These are phyloP conservation scores for Alliaria petiolata DNA, from an alignment of 345 rosid genomes.

Conservation along the genomic window DNA sequence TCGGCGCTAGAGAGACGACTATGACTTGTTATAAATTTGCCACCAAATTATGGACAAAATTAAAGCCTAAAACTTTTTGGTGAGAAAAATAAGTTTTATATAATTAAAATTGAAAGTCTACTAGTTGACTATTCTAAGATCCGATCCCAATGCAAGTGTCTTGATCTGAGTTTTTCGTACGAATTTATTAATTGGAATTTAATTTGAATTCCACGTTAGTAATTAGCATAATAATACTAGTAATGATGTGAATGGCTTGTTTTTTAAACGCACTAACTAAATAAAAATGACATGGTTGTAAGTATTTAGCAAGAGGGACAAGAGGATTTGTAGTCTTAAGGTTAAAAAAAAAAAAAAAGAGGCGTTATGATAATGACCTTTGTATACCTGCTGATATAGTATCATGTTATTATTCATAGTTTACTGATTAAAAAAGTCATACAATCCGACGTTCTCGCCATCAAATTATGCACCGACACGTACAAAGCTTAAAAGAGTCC, in stretches of 20 bases:
- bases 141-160: slow-evolving; percentile 27
- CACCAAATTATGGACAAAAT: background rate
- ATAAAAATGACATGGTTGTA: background rate
- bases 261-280: no score
- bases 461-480: slow-evolving; percentile 13
- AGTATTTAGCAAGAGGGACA: background rate
- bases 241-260: no score
- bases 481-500: background rate
- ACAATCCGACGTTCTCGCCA: slow-evolving; percentile 3
- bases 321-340: no score
- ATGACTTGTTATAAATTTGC: background rate
- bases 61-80: background rate
- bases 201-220: background rate
- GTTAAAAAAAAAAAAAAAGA: no score
- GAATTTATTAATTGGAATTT: background rate
- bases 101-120: background rate
- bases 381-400: no score
- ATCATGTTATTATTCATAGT: no score
- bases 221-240: background rate
- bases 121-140: slow-evolving; percentile 26
- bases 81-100: background rate
- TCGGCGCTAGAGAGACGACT: background rate
- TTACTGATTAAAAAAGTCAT: background rate
- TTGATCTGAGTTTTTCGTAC: slow-evolving; percentile 12
- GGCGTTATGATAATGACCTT: background rate